Evolutionary conservation across 257 asterid genomes (phyloP).

Genomic region (Lycium barbarum): DNA sequence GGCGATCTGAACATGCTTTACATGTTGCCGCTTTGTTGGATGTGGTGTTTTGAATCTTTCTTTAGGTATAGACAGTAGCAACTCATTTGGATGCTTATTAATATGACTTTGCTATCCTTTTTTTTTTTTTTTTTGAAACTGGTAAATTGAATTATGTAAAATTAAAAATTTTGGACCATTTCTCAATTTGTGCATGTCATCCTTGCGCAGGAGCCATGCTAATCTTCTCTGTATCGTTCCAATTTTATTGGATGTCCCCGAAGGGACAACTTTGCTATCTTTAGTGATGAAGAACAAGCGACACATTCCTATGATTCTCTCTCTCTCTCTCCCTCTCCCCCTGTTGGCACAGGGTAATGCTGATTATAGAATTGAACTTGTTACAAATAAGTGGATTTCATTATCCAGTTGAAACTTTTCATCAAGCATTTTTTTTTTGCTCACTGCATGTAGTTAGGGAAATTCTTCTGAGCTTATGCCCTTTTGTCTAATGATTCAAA

Average conservation of each 20-base stretch:
- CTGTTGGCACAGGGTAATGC: neutral
- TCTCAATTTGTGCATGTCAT: neutral
- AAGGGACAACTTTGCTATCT: neutral
- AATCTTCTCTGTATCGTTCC: neutral
- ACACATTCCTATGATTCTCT: neutral
- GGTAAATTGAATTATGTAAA: no score
- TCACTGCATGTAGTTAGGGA: neutral
- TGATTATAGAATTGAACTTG: neutral
- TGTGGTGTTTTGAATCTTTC: neutral
- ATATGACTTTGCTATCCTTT: neutral
- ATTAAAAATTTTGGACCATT: neutral
- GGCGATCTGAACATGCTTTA: neutral
- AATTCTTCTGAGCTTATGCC: neutral
- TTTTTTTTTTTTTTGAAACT: no score
- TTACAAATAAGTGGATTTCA: neutral
- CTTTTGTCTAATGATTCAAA: neutral
- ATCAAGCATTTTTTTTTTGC: neutral
- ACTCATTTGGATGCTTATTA: neutral
- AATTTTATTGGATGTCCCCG: neutral
- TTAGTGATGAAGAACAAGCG: neutral
- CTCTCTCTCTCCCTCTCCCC: neutral
- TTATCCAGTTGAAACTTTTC: neutral
- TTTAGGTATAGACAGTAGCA: neutral
- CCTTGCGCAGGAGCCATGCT: constrained; percentile 55
- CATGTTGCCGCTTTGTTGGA: neutral